Conservation (phyloP, 192 early-diverging fungal species). For the Geranomyces variabilis region DNA sequence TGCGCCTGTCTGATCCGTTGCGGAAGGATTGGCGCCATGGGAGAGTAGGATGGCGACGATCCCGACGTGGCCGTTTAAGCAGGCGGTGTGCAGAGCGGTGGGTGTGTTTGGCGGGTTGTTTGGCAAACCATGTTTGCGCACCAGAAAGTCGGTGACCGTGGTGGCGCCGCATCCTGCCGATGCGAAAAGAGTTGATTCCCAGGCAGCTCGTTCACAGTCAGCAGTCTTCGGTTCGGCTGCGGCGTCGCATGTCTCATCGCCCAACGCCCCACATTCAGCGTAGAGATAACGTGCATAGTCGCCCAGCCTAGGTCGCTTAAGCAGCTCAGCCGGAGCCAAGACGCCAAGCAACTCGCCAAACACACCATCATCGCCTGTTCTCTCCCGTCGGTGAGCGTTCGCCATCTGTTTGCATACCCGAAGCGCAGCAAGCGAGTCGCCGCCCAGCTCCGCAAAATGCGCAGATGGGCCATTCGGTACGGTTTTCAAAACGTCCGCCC, state of each 20-base stretch:
- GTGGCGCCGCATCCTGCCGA: slow-evolving; percentile 24
- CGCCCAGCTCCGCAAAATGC: slow-evolving; percentile 39
- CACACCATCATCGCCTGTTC: background rate
- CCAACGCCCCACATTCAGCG: slow-evolving; percentile 10
- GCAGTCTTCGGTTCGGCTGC: too few species aligned
- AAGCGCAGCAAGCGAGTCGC: slow-evolving; percentile 45
- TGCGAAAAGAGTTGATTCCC: background rate
- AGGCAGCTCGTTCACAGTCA: too few species aligned
- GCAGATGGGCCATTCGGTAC: background rate
- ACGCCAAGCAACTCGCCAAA: slow-evolving; percentile 46
- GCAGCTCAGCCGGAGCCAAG: slow-evolving; percentile 39
- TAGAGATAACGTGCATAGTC: slow-evolving; percentile 34
- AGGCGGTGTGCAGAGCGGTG: slow-evolving; percentile 41
- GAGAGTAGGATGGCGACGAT: slow-evolving; percentile 20
- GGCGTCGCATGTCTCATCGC: background rate
- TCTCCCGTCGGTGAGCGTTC: background rate
- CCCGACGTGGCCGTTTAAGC: slow-evolving; percentile 31
- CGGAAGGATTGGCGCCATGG: slow-evolving; percentile 6
- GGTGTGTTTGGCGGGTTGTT: slow-evolving; percentile 11
- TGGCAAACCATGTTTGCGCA: background rate
- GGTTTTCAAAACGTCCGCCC: slow-evolving; percentile 22
- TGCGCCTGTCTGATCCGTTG: slow-evolving; percentile 16
- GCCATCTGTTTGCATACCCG: slow-evolving; percentile 28
- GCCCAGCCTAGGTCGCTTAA: slow-evolving; percentile 35
- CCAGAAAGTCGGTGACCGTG: slow-evolving; percentile 3